Evolutionary conservation across 2,329 filamentous ascomycete genomes (phyloP), one percentile per base, ranked within the genome.

Genomic region (Aureobasidium sp.): DNA sequence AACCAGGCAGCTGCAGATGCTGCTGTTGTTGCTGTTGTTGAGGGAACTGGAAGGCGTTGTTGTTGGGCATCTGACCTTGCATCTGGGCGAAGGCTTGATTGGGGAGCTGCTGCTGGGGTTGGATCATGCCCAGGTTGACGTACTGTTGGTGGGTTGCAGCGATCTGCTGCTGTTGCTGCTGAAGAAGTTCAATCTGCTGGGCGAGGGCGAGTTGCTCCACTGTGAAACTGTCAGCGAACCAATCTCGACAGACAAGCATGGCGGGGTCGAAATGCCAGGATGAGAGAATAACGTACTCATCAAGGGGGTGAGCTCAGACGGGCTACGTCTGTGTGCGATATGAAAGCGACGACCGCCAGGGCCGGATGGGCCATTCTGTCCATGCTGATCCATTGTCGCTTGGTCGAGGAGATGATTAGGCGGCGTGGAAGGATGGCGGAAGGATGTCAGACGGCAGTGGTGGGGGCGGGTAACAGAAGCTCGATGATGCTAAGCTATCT

Each of bases 121-220:
- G 88, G 70, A 97, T 87, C 83, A 97, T 91, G 75, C 91, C 91
- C 89, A 97, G 92, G 76, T 94, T 96, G 71, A 96, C 88, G 80
- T 96, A 97, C 78, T 97, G 93, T 78, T 97, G 92, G 72, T 97
- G 91, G 66, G 91, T 94, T 69, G 91, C 91, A 77, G 95, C 90
- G 72, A 97, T 95, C 75, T 97, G 92, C 76, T 97, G 92, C 75
- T 97, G 94, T 76, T 97, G 94, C 75, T 96, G 91, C 79, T 97
- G 93, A 72, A 97, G 83, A 73, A 95, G 84, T 78, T 97, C 93
- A 72, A 97, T 97, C 78, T 97, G 93, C 80, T 97, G 93, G 79
- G 96, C 92, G 74, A 97, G 92, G 73, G 91, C 91, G 73, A 96
- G 85, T 83, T 97, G 92, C 81, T 97, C 93, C 90, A 97, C 92